Evolutionary conservation across 495 filamentous ascomycete genomes (phyloP), one percentile per base, ranked within the genome.

Genomic region (Schizothecium vesticola): DNA sequence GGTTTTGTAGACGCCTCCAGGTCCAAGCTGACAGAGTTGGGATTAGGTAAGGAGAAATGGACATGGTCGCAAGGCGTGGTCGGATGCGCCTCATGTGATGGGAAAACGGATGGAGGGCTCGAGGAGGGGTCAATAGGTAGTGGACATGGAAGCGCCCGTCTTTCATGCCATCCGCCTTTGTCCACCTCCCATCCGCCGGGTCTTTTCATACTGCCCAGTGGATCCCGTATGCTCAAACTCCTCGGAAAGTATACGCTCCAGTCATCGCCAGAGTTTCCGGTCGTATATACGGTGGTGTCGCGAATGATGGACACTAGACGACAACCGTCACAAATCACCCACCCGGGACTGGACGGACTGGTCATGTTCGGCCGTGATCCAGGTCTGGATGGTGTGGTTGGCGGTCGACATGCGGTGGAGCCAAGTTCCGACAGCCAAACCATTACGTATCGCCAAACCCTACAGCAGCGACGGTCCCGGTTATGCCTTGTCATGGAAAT

Each of bases 401-500:
- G 43, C 19, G 19, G 43, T 51, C 43, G 19, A 19, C 43, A 51
- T n/a, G 56, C 70, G 72, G 68, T 67, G 71, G 63, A 68, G 65
- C 65, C 60, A 65, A 21, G 68, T 24, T 61, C 63, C 56, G 7
- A 21, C 22, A 16, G 56, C 24, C 61, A 72, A 76, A 67, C 70
- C 69, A 76, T 76, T 76, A 78, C 76, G 76, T 78, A 76, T 59
- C 55, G 25, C n/a, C 26, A 61, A 36, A 66, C 51, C 67, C 68
- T 60, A 43, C 61, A 59, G 64, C 51, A 62, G 28, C 63, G 67
- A 64, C 67, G 71, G 72, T 71, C 72, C 73, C 75, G 43, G 73
- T 78, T 75, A 74, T 72, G 71, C 61, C 64, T 65, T 78, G 76
- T 77, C 75, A 78, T 76, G 70, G 65, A 76, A 79, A 76, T 62